Evolutionary conservation across 2,329 filamentous ascomycete species (phyloP).

Genomic region (Cercospora zeae-maydis): DNA sequence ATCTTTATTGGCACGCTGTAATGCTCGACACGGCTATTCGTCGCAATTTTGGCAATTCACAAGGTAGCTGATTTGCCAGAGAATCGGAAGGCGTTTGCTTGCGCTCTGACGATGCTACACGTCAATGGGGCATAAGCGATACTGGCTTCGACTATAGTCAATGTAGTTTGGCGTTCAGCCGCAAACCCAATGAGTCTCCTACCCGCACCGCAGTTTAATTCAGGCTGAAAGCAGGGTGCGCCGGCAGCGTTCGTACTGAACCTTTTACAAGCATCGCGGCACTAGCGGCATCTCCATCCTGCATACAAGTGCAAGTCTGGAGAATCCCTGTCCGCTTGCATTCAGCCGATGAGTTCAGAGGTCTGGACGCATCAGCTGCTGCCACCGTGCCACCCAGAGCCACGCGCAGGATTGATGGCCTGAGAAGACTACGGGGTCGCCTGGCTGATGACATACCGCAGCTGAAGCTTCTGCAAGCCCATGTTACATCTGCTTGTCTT

Average conservation of each 20-base stretch:
- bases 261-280: background rate
- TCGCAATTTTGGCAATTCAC: too few species aligned
- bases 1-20: too few species aligned
- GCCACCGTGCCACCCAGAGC: background rate
- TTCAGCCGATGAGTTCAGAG: conserved; percentile 11
- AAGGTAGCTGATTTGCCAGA: too few species aligned
- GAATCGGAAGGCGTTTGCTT: background rate
- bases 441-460: background rate
- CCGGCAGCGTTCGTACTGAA: background rate
- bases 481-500: conserved; percentile 2
- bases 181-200: background rate
- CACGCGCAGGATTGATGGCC: background rate
- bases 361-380: background rate
- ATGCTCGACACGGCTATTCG: too few species aligned
- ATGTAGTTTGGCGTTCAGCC: background rate
- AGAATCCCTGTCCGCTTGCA: conserved; percentile 10
- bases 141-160: background rate
- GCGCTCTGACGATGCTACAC: background rate
- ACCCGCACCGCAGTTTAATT: background rate
- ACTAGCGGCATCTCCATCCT: conserved; percentile 2
- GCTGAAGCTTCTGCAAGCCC: background rate
- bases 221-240: conserved; percentile 1
- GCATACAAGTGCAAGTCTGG: conserved; percentile 9
- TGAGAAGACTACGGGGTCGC: background rate
- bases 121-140: background rate